phyloP scores from a whole-genome alignment of 345 rosid genomes.

The Orychophragmus violaceus region DNA sequence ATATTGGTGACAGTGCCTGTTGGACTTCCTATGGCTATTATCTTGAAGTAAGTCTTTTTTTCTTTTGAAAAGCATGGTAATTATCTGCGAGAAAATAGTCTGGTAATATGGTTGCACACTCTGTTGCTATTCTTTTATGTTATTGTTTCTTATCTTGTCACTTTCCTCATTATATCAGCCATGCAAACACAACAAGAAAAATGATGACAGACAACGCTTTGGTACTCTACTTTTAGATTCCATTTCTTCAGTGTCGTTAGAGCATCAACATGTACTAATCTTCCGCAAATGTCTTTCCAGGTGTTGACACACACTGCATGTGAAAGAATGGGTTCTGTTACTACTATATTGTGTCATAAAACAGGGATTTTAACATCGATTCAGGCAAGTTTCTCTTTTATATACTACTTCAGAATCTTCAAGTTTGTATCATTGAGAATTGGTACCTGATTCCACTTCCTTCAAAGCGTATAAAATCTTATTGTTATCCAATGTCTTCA shows the following conservation, averaged over 20 bases:
- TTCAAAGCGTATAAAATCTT: not conserved
- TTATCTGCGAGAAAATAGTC: too few species aligned
- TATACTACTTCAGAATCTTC: not conserved
- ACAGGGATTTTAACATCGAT: constrained; percentile 83
- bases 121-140: not conserved
- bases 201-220: constrained; percentile 89
- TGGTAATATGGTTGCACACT: too few species aligned
- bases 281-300: constrained; percentile 41
- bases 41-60: constrained; percentile 59
- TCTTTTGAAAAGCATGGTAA: not conserved
- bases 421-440: not conserved
- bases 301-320: constrained; percentile 82
- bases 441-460: not conserved
- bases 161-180: constrained; percentile 32
- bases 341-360: constrained; percentile 83
- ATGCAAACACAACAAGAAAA: constrained; percentile 77
- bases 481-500: not conserved
- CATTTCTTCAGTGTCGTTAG: not conserved
- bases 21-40: constrained; percentile 80
- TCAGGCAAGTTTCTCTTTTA: constrained; percentile 42
- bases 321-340: constrained; percentile 86
- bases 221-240: constrained; percentile 36
- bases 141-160: constrained; percentile 7
- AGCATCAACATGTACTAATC: constrained; percentile 4
- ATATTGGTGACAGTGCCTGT: constrained; percentile 85